These are phyloP conservation scores for Beauveria caledonica DNA, from an alignment of 2,329 filamentous ascomycete species.

Conservation along the genomic window DNA sequence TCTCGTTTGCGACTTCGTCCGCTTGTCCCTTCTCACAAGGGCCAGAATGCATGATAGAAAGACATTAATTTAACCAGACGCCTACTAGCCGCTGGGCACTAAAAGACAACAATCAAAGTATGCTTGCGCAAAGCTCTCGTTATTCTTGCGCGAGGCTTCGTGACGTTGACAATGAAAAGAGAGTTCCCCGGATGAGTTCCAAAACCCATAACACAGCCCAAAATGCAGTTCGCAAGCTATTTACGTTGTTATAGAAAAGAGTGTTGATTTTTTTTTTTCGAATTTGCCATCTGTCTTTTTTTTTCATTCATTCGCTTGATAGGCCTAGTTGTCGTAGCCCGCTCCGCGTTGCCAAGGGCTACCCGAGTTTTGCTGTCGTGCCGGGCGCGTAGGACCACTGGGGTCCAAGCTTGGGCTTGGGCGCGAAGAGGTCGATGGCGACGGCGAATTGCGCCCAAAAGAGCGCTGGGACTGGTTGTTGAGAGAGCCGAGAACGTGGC, in stretches of 20 bases:
- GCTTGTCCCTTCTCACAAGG: too few relatives aligned
- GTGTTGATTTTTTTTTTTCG: background rate
- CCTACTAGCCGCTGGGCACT: background rate
- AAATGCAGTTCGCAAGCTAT: conserved; percentile 5
- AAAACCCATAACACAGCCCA: conserved; percentile 1
- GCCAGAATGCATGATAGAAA: background rate
- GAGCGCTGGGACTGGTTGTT: conserved; percentile 8
- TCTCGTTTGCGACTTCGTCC: too few relatives aligned
- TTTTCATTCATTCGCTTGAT: background rate
- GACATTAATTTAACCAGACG: background rate
- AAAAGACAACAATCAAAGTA: background rate
- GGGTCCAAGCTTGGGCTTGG: conserved; percentile 2
- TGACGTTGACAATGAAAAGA: background rate
- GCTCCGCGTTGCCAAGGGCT: conserved; percentile 10
- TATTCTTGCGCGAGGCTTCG: conserved; percentile 3
- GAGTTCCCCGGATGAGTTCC: background rate
- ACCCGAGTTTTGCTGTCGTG: conserved; percentile 1
- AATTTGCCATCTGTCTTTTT: background rate
- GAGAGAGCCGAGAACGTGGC: background rate
- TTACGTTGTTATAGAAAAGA: background rate
- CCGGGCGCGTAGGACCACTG: background rate
- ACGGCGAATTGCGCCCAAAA: background rate
- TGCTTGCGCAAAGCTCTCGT: background rate
- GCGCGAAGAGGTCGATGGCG: background rate
- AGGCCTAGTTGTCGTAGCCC: background rate